Evolutionary conservation across 1,139 yeast species (phyloP).

Genomic region (Candida albicans): DNA sequence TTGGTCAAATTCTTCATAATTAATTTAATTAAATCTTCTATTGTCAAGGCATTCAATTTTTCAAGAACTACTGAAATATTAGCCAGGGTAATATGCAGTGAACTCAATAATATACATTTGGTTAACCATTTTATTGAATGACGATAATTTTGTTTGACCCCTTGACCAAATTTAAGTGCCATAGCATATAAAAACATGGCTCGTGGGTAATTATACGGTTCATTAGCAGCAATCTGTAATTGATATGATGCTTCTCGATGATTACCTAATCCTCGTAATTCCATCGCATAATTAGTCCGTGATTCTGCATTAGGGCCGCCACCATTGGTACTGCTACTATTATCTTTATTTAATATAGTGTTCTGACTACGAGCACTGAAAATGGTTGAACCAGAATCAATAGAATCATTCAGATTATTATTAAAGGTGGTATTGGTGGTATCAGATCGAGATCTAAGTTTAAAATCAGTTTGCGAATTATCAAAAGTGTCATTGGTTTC

Average conservation of each 20-base stretch:
- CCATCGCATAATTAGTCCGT: slow-evolving; percentile 53
- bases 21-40: slow-evolving; percentile 33
- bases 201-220: slow-evolving; percentile 53
- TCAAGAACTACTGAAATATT: slow-evolving; percentile 16
- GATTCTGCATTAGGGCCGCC: slow-evolving; percentile 27
- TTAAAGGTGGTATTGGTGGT: neutral
- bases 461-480: neutral
- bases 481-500: neutral
- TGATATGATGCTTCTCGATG: slow-evolving; percentile 71
- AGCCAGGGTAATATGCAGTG: slow-evolving; percentile 6
- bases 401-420: neutral
- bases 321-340: too few species aligned
- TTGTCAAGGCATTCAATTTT: slow-evolving; percentile 28
- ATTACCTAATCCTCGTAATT: slow-evolving; percentile 57
- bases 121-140: slow-evolving; percentile 65
- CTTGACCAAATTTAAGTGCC: slow-evolving; percentile 70
- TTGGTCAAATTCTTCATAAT: slow-evolving; percentile 25
- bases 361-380: too few species aligned
- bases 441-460: neutral
- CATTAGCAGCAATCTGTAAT: slow-evolving; percentile 59
- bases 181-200: slow-evolving; percentile 75
- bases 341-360: too few species aligned
- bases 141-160: slow-evolving; percentile 58
- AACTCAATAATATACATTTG: slow-evolving; percentile 29
- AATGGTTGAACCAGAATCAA: neutral